Percentiles rank a stretch among this genome's conserved stretches.
Conservation (phyloP, 1,284 basidiomycete genomes). For the Stereum hirsutum region DNA sequence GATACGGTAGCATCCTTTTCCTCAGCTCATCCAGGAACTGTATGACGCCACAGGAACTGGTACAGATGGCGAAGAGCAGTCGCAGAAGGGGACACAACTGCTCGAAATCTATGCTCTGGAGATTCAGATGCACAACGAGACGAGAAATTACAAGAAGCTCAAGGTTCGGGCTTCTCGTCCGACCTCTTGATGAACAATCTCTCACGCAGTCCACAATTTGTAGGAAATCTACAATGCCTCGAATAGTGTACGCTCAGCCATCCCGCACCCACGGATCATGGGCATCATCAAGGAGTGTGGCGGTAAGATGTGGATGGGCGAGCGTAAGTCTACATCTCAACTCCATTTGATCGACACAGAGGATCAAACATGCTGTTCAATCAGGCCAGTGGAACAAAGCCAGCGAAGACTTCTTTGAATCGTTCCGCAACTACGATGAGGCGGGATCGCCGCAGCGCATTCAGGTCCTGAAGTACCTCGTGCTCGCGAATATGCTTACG, state of each 20-base stretch:
- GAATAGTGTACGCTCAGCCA: slow-evolving; percentile 88
- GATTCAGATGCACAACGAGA: slow-evolving; percentile 99
- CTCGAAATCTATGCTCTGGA: slow-evolving; percentile 98
- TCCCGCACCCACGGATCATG: slow-evolving; percentile 98
- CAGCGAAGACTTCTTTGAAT: slow-evolving; percentile 97
- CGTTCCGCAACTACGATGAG: slow-evolving; percentile 98
- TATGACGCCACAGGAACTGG: slow-evolving; percentile 54
- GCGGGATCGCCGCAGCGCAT: slow-evolving; percentile 95
- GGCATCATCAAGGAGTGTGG: slow-evolving; percentile 99
- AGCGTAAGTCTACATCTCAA: slow-evolving; percentile 51
- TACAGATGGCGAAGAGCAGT: slow-evolving; percentile 74
- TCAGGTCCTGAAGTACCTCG: slow-evolving; percentile 97
- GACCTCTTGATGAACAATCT: slow-evolving; percentile 1
- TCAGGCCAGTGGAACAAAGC: slow-evolving; percentile 93
- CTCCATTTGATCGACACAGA: not conserved
- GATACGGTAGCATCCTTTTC: slow-evolving; percentile 1
- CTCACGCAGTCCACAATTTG: slow-evolving; percentile 1
- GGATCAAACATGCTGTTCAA: no score
- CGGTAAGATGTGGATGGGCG: slow-evolving; percentile 99
- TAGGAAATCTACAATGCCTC: slow-evolving; percentile 97
- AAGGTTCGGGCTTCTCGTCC: slow-evolving; percentile 45
- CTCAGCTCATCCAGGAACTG: slow-evolving; percentile 64
- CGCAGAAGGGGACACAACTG: slow-evolving; percentile 83
- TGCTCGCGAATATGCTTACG: slow-evolving; percentile 97
- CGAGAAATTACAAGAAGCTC: slow-evolving; percentile 90